A percentile compares a stretch with the other conserved stretches of the same genome.
These are phyloP conservation scores for Kuraishia ogatae DNA, from an alignment of 805 yeast species.

Conservation along the genomic window DNA sequence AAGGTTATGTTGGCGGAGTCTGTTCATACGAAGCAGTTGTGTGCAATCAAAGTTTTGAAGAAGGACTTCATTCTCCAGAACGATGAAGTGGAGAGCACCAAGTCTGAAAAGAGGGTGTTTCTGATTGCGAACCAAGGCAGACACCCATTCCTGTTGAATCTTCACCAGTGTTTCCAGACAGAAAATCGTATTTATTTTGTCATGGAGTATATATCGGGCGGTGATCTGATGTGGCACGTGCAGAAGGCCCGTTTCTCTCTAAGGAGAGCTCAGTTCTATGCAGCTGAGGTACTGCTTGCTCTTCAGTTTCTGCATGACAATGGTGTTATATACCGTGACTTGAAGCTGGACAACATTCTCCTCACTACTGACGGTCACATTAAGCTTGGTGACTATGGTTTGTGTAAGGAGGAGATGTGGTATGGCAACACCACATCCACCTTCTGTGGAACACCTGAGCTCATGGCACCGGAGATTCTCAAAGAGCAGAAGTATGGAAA, in stretches of 20 bases:
- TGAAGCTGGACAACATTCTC: constrained; percentile 90
- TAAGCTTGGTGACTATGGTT: constrained; percentile 94
- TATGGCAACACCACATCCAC: constrained; percentile 78
- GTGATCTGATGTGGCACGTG: constrained; percentile 99
- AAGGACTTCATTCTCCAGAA: constrained; percentile 92
- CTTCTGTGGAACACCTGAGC: constrained; percentile 98
- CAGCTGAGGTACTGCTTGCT: constrained; percentile 91
- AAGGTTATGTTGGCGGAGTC: constrained; percentile 97
- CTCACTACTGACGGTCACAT: constrained; percentile 88
- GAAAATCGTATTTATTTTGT: constrained; percentile 96
- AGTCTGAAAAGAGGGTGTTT: constrained; percentile 91
- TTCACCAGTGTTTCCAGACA: constrained; percentile 95
- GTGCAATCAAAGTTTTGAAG: constrained; percentile 95
- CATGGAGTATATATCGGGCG: constrained; percentile 97
- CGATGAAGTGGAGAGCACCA: constrained; percentile 92
- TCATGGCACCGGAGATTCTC: constrained; percentile 97
- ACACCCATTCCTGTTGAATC: constrained; percentile 87
- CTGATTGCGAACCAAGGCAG: constrained; percentile 62
- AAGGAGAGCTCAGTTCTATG: constrained; percentile 91
- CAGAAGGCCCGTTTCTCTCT: constrained; percentile 86
- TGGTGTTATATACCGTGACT: constrained; percentile 93
- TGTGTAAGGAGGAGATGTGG: constrained; percentile 77
- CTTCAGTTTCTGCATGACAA: constrained; percentile 90
- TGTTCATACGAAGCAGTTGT: constrained; percentile 66
- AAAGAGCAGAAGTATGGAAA: constrained; percentile 89